A percentile compares a stretch with the other conserved stretches of the same genome.
Evolutionary conservation across 352 stramenopile genomes (phyloP).

Genomic region (Phytophthora crassamura): DNA sequence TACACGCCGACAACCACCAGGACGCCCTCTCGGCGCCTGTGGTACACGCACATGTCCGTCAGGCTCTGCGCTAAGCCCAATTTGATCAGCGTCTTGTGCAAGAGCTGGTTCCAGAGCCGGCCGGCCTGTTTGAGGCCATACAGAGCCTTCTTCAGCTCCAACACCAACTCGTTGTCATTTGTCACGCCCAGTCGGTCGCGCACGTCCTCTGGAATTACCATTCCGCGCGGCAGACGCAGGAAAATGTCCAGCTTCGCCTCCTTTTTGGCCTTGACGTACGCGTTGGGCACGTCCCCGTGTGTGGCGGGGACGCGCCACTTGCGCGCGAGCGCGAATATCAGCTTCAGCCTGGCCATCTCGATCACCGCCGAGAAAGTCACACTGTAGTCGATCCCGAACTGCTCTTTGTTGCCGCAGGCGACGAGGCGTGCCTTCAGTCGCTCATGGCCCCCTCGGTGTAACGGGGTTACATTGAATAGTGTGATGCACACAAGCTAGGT

Average conservation of each 20-base stretch:
- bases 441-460: too few relatives aligned
- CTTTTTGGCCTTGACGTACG: conserved; percentile 33
- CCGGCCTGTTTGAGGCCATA: conserved; percentile 44
- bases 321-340: too few relatives aligned
- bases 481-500: too few relatives aligned
- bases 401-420: too few relatives aligned
- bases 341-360: too few relatives aligned
- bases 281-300: conserved; percentile 39
- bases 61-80: conserved; percentile 24
- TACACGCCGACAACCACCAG: conserved; percentile 31
- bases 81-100: too few relatives aligned
- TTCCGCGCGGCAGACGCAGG: conserved; percentile 24
- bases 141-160: conserved; percentile 28
- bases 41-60: conserved; percentile 39
- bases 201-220: conserved; percentile 23
- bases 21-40: background rate
- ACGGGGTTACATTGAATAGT: too few relatives aligned
- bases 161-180: conserved; percentile 17
- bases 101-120: too few relatives aligned
- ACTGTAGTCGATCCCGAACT: too few relatives aligned
- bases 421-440: too few relatives aligned
- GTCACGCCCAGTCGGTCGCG: too few relatives aligned
- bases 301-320: conserved; percentile 14
- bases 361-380: too few relatives aligned
- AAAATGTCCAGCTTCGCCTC: conserved; percentile 30